A percentile compares a stretch with the other conserved stretches of the same genome.
These are phyloP conservation scores for Trichoderma gracile DNA, from an alignment of 2,329 filamentous ascomycete species.

Conservation along the genomic window DNA sequence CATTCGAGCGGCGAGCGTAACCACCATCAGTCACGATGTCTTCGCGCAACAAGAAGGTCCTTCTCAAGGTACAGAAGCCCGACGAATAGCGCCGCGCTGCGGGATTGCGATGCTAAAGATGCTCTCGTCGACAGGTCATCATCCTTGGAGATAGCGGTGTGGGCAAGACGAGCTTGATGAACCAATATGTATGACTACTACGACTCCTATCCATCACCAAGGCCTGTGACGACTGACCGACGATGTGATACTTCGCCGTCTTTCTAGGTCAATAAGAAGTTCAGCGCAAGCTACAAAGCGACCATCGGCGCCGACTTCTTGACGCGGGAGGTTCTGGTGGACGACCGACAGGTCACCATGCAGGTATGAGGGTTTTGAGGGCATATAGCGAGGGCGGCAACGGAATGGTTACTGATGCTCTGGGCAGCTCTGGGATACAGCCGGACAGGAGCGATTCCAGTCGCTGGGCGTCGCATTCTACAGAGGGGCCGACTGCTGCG, in stretches of 20 bases:
- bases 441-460: conserved; percentile 95
- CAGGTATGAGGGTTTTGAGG: conserved; percentile 60
- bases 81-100: not conserved
- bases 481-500: conserved; percentile 94
- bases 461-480: conserved; percentile 97
- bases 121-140: conserved; percentile 71
- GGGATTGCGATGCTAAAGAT: conserved; percentile 12
- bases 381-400: conserved; percentile 22
- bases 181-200: conserved; percentile 86
- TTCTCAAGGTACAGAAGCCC: conserved; percentile 69
- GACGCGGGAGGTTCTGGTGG: conserved; percentile 95
- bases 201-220: conserved; percentile 12
- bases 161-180: conserved; percentile 99
- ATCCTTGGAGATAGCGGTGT: conserved; percentile 99
- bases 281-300: conserved; percentile 99
- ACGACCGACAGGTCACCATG: conserved; percentile 97
- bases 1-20: conserved; percentile 32
- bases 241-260: not conserved
- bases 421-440: conserved; percentile 89
- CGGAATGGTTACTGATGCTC: not conserved
- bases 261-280: conserved; percentile 96
- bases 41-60: conserved; percentile 87
- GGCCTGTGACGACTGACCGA: not conserved
- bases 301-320: conserved; percentile 98
- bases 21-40: conserved; percentile 57